Evolutionary conservation across 768 basidiomycete species (phyloP).

Genomic region (Pleurotus citrinopileatus): DNA sequence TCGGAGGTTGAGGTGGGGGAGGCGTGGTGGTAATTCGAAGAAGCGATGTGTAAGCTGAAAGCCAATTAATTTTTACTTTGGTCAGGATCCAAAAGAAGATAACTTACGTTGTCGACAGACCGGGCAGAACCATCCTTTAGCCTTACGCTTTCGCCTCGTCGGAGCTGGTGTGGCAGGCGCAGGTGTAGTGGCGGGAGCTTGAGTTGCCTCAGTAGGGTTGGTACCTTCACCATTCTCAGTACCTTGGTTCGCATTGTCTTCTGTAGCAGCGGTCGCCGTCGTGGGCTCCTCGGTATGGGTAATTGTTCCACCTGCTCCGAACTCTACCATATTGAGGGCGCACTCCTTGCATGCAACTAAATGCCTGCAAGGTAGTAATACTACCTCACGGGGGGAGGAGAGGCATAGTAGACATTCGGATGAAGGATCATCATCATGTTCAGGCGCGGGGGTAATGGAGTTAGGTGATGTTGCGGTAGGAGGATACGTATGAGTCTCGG

Average conservation of each 20-base stretch:
- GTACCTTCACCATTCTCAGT: conserved; percentile 17
- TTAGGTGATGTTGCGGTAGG: conserved; percentile 28
- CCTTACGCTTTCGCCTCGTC: conserved; percentile 80
- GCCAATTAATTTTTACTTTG: conserved; percentile 4
- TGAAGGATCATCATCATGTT: conserved; percentile 64
- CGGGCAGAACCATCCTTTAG: conserved; percentile 97
- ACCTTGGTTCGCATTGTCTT: conserved; percentile 21
- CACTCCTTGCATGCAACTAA: conserved; percentile 95
- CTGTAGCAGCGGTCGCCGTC: conserved; percentile 20
- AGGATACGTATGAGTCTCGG: conserved; percentile 46
- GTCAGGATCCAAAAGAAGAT: conserved; percentile 8
- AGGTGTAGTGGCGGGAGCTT: neutral
- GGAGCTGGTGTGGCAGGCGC: conserved; percentile 14
- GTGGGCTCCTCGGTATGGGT: conserved; percentile 50
- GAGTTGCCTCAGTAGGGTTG: conserved; percentile 21
- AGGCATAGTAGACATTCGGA: conserved; percentile 93
- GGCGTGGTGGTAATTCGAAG: conserved; percentile 75
- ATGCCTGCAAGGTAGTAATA: conserved; percentile 90
- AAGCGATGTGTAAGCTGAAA: conserved; percentile 81
- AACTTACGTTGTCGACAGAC: conserved; percentile 91
- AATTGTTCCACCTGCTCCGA: conserved; percentile 88
- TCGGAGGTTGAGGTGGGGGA: conserved; percentile 34
- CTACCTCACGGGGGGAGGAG: conserved; percentile 85
- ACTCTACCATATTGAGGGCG: conserved; percentile 96
- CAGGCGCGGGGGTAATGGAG: conserved; percentile 10